A percentile compares a stretch with the other conserved stretches of the same genome.
These are phyloP conservation scores for Daphne laureola DNA, from an alignment of 441 rosid genomes.

Conservation along the genomic window DNA sequence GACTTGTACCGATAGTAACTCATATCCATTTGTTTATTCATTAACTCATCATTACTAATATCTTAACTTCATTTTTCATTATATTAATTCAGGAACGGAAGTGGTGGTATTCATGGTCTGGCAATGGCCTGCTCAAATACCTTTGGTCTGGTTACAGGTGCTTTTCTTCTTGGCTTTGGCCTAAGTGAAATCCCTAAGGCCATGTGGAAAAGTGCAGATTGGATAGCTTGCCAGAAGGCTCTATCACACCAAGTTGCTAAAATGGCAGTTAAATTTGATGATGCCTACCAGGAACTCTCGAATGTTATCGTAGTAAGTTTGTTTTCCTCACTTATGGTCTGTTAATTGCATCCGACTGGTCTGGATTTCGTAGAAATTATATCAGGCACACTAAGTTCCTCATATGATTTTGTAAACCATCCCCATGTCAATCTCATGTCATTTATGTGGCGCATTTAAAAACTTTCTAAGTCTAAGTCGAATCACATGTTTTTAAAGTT, in stretches of 20 bases:
- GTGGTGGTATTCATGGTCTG: slow-evolving; percentile 50
- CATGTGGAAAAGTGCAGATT: slow-evolving; percentile 63
- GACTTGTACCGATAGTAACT: too few species aligned
- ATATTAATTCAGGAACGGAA: slow-evolving; percentile 21
- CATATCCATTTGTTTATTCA: not conserved
- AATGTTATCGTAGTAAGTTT: slow-evolving; percentile 75
- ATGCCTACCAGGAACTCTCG: slow-evolving; percentile 74
- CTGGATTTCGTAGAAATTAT: not conserved
- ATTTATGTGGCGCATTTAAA: too few species aligned
- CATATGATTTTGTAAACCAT: too few species aligned
- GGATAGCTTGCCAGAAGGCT: slow-evolving; percentile 63
- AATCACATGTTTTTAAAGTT: not conserved
- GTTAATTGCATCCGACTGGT: not conserved
- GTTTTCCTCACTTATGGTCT: not conserved
- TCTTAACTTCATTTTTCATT: slow-evolving; percentile 1
- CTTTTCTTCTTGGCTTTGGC: slow-evolving; percentile 86
- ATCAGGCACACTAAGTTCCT: too few species aligned
- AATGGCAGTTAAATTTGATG: slow-evolving; percentile 79
- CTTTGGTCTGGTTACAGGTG: slow-evolving; percentile 85
- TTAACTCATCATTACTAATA: not conserved
- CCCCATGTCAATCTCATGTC: too few species aligned
- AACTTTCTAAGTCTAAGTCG: not conserved
- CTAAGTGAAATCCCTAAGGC: slow-evolving; percentile 74
- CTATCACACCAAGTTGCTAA: slow-evolving; percentile 78
- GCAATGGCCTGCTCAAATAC: slow-evolving; percentile 89